Conservation (phyloP, 2,329 filamentous ascomycete genomes). For the Neurospora crassa region DNA sequence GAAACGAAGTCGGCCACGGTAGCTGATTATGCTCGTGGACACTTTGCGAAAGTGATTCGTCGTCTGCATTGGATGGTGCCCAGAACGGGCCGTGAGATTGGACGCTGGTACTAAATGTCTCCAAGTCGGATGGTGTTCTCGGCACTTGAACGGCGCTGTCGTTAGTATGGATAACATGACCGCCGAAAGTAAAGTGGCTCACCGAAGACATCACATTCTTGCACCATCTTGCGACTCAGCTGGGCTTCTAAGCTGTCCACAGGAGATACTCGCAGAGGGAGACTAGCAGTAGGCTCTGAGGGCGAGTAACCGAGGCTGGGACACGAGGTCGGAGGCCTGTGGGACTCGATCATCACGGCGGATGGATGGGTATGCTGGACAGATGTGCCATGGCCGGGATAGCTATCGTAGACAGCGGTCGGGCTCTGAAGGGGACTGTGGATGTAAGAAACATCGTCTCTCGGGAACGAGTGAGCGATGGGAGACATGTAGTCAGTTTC, state of each 20-base stretch:
- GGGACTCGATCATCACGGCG: constrained; percentile 45
- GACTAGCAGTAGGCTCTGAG: constrained; percentile 50
- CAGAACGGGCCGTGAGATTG: constrained; percentile 39
- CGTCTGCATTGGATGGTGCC: constrained; percentile 36
- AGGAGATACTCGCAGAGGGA: constrained; percentile 39
- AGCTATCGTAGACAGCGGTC: constrained; percentile 47
- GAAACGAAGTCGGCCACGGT: constrained; percentile 38
- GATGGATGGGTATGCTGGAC: constrained; percentile 46
- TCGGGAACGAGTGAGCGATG: constrained; percentile 41
- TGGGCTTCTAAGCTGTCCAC: constrained; percentile 48
- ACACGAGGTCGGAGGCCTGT: constrained; percentile 47
- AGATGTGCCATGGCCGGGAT: constrained; percentile 41
- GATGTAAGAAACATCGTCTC: constrained; percentile 45
- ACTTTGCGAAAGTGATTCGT: constrained; percentile 31
- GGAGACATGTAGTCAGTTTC: constrained; percentile 52
- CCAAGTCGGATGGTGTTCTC: constrained; percentile 41
- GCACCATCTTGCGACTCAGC: constrained; percentile 41
- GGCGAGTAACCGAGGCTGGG: constrained; percentile 52
- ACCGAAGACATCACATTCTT: constrained; percentile 48
- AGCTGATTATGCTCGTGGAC: constrained; percentile 34
- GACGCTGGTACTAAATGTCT: constrained; percentile 40
- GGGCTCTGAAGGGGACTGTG: constrained; percentile 36
- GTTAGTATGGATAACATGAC: constrained; percentile 16
- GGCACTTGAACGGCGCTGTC: constrained; percentile 20
- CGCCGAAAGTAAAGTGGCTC: constrained; percentile 30